A percentile compares a stretch with the other conserved stretches of the same genome.
phyloP scores from a whole-genome alignment of 371 early-diverging fungal species.

The Apophysomyces trapeziformis region DNA sequence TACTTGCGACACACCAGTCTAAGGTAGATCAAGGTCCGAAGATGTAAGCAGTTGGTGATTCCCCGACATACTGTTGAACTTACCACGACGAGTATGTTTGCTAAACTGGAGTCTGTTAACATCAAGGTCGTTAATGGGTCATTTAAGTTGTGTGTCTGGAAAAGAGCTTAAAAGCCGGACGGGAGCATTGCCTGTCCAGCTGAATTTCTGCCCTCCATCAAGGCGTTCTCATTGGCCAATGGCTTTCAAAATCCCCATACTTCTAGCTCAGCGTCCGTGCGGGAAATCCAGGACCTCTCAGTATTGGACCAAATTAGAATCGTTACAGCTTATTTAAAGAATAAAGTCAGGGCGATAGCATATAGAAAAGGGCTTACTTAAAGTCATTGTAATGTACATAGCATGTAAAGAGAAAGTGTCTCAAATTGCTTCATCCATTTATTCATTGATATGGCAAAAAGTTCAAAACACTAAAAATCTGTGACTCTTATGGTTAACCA shows the following conservation, averaged over 20 bases:
- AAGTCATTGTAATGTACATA: too few relatives aligned
- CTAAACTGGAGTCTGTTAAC: slow-evolving; percentile 56
- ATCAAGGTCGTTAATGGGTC: slow-evolving; percentile 26
- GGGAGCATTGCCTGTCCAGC: slow-evolving; percentile 10
- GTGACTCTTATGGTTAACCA: too few relatives aligned
- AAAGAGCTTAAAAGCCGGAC: slow-evolving; percentile 9
- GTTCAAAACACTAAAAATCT: too few relatives aligned
- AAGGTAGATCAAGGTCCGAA: slow-evolving; percentile 11
- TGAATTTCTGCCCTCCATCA: slow-evolving; percentile 1
- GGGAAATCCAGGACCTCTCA: neutral
- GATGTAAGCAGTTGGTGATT: neutral
- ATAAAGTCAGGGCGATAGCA: too few relatives aligned
- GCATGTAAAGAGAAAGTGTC: too few relatives aligned
- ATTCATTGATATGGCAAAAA: too few relatives aligned
- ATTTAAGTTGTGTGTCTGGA: slow-evolving; percentile 6
- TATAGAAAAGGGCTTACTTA: too few relatives aligned
- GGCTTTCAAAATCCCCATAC: slow-evolving; percentile 1
- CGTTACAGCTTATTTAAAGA: too few relatives aligned
- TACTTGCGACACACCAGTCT: slow-evolving; percentile 55
- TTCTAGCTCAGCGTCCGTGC: slow-evolving; percentile 5
- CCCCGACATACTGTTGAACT: slow-evolving; percentile 10
- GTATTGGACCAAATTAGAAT: too few relatives aligned
- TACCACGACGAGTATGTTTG: slow-evolving; percentile 58
- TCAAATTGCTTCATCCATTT: too few relatives aligned
- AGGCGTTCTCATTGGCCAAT: slow-evolving; percentile 1